A percentile compares a stretch with the other conserved stretches of the same genome.
Conservation (phyloP, 1,284 basidiomycete genomes). For the Heliocybe sulcata region DNA sequence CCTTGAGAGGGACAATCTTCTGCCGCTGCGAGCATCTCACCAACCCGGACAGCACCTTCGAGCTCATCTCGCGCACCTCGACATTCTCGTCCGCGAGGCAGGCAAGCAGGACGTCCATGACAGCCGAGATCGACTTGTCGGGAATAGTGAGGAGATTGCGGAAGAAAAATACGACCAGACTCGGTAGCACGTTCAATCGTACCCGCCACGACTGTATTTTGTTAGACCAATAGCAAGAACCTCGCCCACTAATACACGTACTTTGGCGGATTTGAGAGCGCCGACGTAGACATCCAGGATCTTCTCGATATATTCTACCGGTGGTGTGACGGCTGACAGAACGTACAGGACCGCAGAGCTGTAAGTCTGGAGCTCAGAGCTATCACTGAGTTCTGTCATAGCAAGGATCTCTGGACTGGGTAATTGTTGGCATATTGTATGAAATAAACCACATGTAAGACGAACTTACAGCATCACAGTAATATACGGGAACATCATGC, state of each 20-base stretch:
- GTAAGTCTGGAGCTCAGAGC: slow-evolving; percentile 63
- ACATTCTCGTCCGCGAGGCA: slow-evolving; percentile 89
- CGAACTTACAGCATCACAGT: slow-evolving; percentile 65
- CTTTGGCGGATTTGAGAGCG: slow-evolving; percentile 65
- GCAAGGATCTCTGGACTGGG: slow-evolving; percentile 67
- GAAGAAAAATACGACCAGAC: slow-evolving; percentile 79
- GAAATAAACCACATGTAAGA: neutral
- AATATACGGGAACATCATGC: slow-evolving; percentile 67
- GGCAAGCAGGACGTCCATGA: slow-evolving; percentile 77
- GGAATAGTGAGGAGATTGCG: slow-evolving; percentile 78
- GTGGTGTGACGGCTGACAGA: slow-evolving; percentile 61
- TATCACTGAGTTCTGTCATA: slow-evolving; percentile 80
- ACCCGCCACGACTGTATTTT: slow-evolving; percentile 67
- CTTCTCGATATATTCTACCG: slow-evolving; percentile 52
- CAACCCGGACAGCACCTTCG: slow-evolving; percentile 83
- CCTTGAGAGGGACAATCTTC: slow-evolving; percentile 83
- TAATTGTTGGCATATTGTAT: neutral
- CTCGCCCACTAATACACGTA: slow-evolving; percentile 22
- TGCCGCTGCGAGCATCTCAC: slow-evolving; percentile 90
- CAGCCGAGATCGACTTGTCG: slow-evolving; percentile 52
- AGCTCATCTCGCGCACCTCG: slow-evolving; percentile 93
- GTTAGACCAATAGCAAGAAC: slow-evolving; percentile 8
- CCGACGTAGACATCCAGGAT: slow-evolving; percentile 54
- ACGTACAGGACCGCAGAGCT: slow-evolving; percentile 72
- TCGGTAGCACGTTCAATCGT: slow-evolving; percentile 66